Conservation (phyloP, 2,329 filamentous ascomycete genomes). For the Fusarium sp. region DNA sequence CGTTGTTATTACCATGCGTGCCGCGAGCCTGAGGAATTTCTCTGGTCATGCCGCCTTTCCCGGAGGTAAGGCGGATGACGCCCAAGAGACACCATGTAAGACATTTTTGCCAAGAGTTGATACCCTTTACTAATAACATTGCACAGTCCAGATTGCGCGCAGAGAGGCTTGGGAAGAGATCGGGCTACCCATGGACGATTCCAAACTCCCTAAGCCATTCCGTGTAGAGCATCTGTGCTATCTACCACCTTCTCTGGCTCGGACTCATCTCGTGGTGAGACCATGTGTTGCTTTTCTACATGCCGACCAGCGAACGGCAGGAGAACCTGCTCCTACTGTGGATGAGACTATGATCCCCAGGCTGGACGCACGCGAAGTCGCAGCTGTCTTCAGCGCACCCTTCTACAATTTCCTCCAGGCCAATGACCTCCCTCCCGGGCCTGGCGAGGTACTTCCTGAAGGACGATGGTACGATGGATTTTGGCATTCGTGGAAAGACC, state of each 20-base stretch:
- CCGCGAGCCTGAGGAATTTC: conserved; percentile 71
- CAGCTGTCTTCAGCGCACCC: conserved; percentile 90
- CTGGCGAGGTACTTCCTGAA: conserved; percentile 54
- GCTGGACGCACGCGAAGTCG: conserved; percentile 89
- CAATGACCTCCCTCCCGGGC: conserved; percentile 63
- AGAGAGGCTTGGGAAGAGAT: conserved; percentile 95
- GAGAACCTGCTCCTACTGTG: conserved; percentile 57
- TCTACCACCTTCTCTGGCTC: conserved; percentile 79
- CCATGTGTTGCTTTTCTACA: conserved; percentile 84
- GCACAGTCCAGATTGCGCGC: conserved; percentile 79
- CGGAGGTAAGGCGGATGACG: conserved; percentile 75
- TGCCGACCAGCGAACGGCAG: conserved; percentile 60
- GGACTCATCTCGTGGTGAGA: conserved; percentile 77
- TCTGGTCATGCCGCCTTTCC: conserved; percentile 91
- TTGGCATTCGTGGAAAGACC: conserved; percentile 84
- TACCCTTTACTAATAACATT: not conserved
- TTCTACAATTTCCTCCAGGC: conserved; percentile 82
- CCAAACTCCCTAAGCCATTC: conserved; percentile 79
- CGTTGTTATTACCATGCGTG: conserved; percentile 76
- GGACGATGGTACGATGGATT: conserved; percentile 85
- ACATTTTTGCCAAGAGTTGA: not conserved
- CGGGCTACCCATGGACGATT: conserved; percentile 79
- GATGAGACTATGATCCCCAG: conserved; percentile 80
- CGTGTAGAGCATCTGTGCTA: conserved; percentile 87
- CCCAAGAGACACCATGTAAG: conserved; percentile 70